These are phyloP conservation scores for Sedum album DNA, from an alignment of 164 flowering plant species.

Conservation along the genomic window DNA sequence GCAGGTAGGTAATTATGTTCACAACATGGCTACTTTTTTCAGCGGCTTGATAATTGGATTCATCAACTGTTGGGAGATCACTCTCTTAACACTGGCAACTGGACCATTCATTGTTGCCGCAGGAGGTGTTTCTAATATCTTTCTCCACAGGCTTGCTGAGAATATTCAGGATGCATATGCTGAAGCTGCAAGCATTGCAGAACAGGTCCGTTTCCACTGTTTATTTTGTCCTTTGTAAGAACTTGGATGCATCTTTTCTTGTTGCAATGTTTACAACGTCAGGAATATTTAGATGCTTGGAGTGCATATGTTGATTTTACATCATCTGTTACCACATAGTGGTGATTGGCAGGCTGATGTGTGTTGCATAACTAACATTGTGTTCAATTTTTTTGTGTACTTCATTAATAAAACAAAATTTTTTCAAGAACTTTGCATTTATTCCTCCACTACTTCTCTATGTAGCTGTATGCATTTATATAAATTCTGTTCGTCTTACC, in stretches of 20 bases:
- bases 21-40: constrained; percentile 95
- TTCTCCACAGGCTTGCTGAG: constrained; percentile 96
- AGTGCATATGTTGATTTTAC: not conserved
- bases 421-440: too few relatives aligned
- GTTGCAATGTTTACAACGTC: too few relatives aligned
- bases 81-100: constrained; percentile 79
- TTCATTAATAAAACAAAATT: too few relatives aligned
- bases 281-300: too few relatives aligned
- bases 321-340: not conserved
- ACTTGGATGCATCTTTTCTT: too few relatives aligned
- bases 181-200: constrained; percentile 98
- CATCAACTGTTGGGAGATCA: constrained; percentile 94
- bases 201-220: constrained; percentile 51
- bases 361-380: not conserved
- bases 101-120: constrained; percentile 99
- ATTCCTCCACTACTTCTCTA: too few relatives aligned
- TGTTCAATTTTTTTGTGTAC: not conserved
- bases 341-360: not conserved
- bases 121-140: constrained; percentile 94
- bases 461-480: not conserved
- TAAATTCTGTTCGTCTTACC: too few relatives aligned
- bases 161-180: constrained; percentile 99
- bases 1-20: constrained; percentile 97
- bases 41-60: constrained; percentile 91
- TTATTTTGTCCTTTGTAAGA: too few relatives aligned